Base-by-base conservation (phyloP, 2,329 filamentous ascomycete species). In the Apiospora rasikravindrae region DNA sequence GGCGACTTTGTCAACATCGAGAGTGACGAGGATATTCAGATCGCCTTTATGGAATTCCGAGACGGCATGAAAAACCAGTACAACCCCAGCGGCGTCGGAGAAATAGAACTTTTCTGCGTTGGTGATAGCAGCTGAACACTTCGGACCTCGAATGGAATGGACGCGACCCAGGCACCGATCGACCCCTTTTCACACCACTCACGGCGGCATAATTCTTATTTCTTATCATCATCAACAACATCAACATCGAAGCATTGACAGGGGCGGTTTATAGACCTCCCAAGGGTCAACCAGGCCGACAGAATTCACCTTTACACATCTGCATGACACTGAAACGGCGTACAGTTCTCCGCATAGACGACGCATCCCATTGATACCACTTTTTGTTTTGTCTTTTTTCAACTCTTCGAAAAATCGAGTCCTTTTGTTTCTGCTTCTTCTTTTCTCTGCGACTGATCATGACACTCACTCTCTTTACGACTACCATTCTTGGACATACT, bases 11-110 rank as follows among this genome's bases (percentile, higher is more conserved):
- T 99, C 73, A 95, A 92, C 69, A 98, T 99, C 71, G 93, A 96
- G 81, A 96, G 93, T 73, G 96, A 99, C 78, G 96, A 99, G 78
- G 96, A 98, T 76, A 96, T 99, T 61, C 94, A 97, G 78, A 95
- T 96, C 77, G 96, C 96, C 5, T 98, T 99, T 80, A 92, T 95
- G 81, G 95, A 97, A 77, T 98, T 95, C 95, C 91, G 93, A 45
- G 95, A 98, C 79, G 92, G 88, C 81, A 80, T 85, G 42, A 83
- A 83, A 73, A 86, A 86, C 76, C 85, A 86, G 81, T 87, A 88
- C 68, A 73, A 73, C 69, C 87, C 89, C 69, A 92, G 92, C 61
- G 91, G 92, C 76, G 91, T 97, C 61, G 95, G 94, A 76, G 95
- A 98, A 86, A 97, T 98, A 82, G 94, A 97, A 81, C 89, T 96